Evolutionary conservation across 1,284 basidiomycete species (phyloP).

Genomic region (Schizopora paradoxa): DNA sequence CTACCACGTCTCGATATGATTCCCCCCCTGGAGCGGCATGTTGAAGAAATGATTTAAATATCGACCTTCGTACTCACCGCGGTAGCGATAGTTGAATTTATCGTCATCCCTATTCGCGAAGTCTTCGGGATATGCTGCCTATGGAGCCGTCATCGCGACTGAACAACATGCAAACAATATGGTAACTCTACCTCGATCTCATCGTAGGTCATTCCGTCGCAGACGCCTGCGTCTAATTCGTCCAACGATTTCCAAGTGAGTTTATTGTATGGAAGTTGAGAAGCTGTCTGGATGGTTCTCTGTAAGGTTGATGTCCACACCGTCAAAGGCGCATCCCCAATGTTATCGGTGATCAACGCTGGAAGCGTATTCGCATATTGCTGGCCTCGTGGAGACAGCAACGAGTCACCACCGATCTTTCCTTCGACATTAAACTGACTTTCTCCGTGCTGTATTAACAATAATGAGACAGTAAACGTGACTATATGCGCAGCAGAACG

Average conservation of each 20-base stretch:
- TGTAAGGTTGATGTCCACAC: slow-evolving; percentile 97
- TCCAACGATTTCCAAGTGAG: slow-evolving; percentile 99
- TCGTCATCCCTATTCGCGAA: slow-evolving; percentile 99
- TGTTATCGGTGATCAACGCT: slow-evolving; percentile 82
- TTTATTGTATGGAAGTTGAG: slow-evolving; percentile 80
- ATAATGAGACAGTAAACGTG: slow-evolving; percentile 11
- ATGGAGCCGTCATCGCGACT: slow-evolving; percentile 2
- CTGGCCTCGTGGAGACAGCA: slow-evolving; percentile 80
- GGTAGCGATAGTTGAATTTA: slow-evolving; percentile 99
- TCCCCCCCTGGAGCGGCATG: slow-evolving; percentile 67
- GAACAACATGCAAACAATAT: neutral
- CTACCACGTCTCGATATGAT: slow-evolving; percentile 94
- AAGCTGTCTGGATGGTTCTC: slow-evolving; percentile 89
- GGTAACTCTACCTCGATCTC: slow-evolving; percentile 79
- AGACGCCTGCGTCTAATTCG: slow-evolving; percentile 97
- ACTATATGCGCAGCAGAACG: slow-evolving; percentile 23
- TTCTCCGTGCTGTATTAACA: slow-evolving; percentile 83
- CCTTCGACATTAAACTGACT: slow-evolving; percentile 96
- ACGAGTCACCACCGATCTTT: slow-evolving; percentile 94
- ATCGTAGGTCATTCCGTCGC: slow-evolving; percentile 99
- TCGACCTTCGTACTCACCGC: slow-evolving; percentile 40
- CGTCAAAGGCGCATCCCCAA: slow-evolving; percentile 84
- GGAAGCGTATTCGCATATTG: slow-evolving; percentile 86
- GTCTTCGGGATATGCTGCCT: slow-evolving; percentile 96
- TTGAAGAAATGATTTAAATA: slow-evolving; percentile 2